These are phyloP conservation scores for Lantana camara DNA, from an alignment of 257 asterid species.

Conservation along the genomic window DNA sequence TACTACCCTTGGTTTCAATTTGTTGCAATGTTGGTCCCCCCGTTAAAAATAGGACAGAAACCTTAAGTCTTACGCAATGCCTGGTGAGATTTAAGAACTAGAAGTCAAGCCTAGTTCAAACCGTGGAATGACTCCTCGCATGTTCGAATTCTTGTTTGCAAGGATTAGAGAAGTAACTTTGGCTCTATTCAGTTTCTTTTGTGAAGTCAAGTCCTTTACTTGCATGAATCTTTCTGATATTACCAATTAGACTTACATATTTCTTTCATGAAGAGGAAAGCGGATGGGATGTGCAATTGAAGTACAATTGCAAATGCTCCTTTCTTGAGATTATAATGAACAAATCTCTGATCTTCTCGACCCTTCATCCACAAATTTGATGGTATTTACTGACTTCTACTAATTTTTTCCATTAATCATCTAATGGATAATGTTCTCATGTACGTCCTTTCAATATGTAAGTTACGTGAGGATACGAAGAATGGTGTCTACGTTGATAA, in stretches of 20 bases:
- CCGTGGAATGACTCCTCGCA: conserved; percentile 98
- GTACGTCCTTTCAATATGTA: conserved; percentile 28
- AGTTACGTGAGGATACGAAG: conserved; percentile 90
- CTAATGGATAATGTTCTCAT: conserved; percentile 15
- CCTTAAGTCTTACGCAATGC: conserved; percentile 97
- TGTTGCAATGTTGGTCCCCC: too few species aligned
- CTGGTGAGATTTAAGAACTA: conserved; percentile 82
- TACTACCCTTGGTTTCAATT: too few species aligned
- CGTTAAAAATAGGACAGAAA: too few species aligned
- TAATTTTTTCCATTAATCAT: conserved; percentile 16
- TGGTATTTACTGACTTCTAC: conserved; percentile 53
- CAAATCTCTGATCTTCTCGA: conserved; percentile 95
- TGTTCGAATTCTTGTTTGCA: conserved; percentile 94
- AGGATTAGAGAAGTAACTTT: conserved; percentile 87
- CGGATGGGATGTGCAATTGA: conserved; percentile 75
- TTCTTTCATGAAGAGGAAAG: conserved; percentile 81
- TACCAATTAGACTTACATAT: conserved; percentile 15
- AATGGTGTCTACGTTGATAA: conserved; percentile 94
- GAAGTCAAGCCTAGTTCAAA: conserved; percentile 74
- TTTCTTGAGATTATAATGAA: conserved; percentile 95
- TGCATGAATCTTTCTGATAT: background rate
- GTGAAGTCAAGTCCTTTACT: background rate
- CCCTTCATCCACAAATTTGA: conserved; percentile 92
- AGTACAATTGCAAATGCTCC: conserved; percentile 90
- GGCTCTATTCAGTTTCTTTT: too few species aligned